Evolutionary conservation across 176 grass and related monocot genomes (phyloP).

Genomic region (Aegilops bicornis): DNA sequence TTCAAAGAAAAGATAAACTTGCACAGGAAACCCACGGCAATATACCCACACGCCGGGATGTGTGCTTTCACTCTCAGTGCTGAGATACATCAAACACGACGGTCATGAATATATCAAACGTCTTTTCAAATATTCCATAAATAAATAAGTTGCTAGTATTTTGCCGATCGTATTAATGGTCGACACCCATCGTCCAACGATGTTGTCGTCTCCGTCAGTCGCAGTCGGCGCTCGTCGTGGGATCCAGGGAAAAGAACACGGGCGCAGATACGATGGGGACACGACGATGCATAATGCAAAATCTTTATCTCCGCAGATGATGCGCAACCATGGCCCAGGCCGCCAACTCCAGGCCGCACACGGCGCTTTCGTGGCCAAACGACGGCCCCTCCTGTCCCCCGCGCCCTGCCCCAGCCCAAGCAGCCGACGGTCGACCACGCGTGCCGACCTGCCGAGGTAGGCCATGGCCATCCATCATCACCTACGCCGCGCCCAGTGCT

Average conservation of each 20-base stretch:
- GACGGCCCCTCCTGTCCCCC: background rate
- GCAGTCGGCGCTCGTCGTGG: background rate
- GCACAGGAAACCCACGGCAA: too few species aligned
- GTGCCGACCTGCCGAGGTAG: background rate
- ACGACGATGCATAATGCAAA: background rate
- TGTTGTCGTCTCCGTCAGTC: background rate
- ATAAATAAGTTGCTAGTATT: too few species aligned
- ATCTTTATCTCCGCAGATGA: slow-evolving; percentile 24
- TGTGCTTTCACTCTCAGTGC: too few species aligned
- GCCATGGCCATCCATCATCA: background rate
- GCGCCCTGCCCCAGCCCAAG: background rate
- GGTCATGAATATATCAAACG: too few species aligned
- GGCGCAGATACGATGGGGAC: slow-evolving; percentile 22
- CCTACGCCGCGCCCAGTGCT: background rate
- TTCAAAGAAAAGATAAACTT: too few species aligned
- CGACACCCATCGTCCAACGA: background rate
- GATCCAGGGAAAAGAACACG: slow-evolving; percentile 33
- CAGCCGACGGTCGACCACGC: slow-evolving; percentile 13
- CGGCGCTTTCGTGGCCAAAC: slow-evolving; percentile 16
- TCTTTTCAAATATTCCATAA: too few species aligned
- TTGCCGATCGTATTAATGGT: background rate
- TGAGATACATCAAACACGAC: too few species aligned
- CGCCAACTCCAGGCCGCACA: slow-evolving; percentile 30
- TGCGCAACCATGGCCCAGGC: background rate
- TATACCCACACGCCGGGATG: too few species aligned